These are phyloP conservation scores for Rhizophora mangle DNA, from an alignment of 345 rosid genomes.

Conservation along the genomic window DNA sequence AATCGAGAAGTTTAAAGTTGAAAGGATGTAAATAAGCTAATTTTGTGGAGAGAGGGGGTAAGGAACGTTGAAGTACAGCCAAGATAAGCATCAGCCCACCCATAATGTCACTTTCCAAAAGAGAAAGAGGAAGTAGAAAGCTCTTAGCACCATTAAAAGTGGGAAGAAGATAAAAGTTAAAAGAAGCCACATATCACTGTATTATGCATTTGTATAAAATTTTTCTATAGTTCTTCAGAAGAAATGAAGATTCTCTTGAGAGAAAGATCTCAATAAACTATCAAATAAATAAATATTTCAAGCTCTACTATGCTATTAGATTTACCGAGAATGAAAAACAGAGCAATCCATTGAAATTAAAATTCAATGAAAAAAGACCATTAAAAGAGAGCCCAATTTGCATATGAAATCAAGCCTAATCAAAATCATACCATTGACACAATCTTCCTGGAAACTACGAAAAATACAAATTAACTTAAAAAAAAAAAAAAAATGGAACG, in stretches of 20 bases:
- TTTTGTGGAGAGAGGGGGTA: no score
- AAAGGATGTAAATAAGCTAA: background rate
- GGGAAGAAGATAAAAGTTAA: slow-evolving; percentile 7
- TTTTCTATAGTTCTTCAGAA: background rate
- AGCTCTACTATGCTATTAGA: slow-evolving; percentile 2
- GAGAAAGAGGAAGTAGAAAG: slow-evolving; percentile 10
- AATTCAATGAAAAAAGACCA: background rate
- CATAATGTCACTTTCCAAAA: slow-evolving; percentile 14
- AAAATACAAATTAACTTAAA: background rate
- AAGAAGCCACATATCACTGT: background rate
- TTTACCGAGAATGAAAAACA: background rate
- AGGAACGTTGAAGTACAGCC: background rate
- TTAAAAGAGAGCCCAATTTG: background rate
- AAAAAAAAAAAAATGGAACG: no score
- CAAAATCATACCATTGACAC: background rate
- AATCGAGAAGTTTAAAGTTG: background rate
- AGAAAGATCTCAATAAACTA: slow-evolving; percentile 1
- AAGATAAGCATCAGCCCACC: slow-evolving; percentile 28
- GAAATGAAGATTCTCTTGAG: background rate
- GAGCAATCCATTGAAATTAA: background rate
- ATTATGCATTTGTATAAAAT: background rate
- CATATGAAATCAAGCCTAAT: background rate
- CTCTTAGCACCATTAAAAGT: slow-evolving; percentile 12
- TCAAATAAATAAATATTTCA: background rate
- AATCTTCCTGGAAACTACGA: background rate